phyloP scores from a whole-genome alignment of 805 yeast species.

The Ogataea siamensis region DNA sequence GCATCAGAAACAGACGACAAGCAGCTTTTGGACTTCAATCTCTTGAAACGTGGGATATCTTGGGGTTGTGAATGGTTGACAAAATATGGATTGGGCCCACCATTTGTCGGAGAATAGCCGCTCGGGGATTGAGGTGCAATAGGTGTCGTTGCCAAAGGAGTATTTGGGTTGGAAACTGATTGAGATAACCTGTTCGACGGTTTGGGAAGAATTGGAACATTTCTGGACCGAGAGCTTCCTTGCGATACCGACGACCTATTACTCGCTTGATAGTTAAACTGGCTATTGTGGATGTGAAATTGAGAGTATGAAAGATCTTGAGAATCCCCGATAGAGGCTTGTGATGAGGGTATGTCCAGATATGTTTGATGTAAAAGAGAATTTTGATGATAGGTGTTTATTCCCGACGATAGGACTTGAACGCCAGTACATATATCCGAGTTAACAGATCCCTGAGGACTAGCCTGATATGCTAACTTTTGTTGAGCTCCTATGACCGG shows the following conservation, averaged over 20 bases:
- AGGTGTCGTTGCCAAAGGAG: slow-evolving; percentile 28
- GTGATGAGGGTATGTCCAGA: too few relatives aligned
- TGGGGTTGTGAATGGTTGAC: slow-evolving; percentile 26
- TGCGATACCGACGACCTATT: not conserved
- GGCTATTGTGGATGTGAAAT: too few relatives aligned
- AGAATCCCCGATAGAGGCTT: too few relatives aligned
- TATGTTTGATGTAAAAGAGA: too few relatives aligned
- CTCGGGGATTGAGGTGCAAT: slow-evolving; percentile 14
- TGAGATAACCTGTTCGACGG: slow-evolving; percentile 17
- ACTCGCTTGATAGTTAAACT: not conserved
- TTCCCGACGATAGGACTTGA: too few relatives aligned
- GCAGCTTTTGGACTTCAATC: slow-evolving; percentile 30
- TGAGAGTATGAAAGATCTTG: too few relatives aligned
- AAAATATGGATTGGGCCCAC: slow-evolving; percentile 11
- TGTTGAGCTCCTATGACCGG: not conserved
- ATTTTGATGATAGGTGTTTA: too few relatives aligned
- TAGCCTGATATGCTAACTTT: not conserved
- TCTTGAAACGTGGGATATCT: slow-evolving; percentile 32
- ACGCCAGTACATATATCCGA: not conserved
- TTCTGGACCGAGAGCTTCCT: slow-evolving; percentile 22
- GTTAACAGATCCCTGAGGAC: not conserved
- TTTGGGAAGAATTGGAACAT: slow-evolving; percentile 37
- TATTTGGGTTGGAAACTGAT: slow-evolving; percentile 19
- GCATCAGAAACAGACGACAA: slow-evolving; percentile 23
- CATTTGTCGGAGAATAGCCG: slow-evolving; percentile 17